Conservation (phyloP, 2,329 filamentous ascomycete species). For the Westerdykella sp. region DNA sequence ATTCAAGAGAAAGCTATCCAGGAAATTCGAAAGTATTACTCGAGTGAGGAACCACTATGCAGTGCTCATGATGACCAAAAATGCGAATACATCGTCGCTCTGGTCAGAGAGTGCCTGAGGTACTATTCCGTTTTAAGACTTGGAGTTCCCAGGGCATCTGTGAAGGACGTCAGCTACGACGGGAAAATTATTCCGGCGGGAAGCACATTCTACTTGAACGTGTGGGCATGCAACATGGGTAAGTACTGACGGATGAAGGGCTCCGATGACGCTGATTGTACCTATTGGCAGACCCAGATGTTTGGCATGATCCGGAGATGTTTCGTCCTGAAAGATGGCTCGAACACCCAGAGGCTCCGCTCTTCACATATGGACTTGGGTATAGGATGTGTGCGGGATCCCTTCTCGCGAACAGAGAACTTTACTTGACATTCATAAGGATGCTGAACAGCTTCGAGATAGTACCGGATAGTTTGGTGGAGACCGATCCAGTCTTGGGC, state of each 20-base stretch:
- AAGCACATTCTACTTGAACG: conserved; percentile 60
- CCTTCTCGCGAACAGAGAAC: conserved; percentile 57
- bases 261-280: background rate
- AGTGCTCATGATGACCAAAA: conserved; percentile 58
- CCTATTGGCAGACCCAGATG: conserved; percentile 40
- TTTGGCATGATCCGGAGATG: conserved; percentile 54
- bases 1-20: conserved; percentile 55
- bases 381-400: conserved; percentile 64
- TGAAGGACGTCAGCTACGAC: conserved; percentile 54
- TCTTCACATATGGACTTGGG: conserved; percentile 61
- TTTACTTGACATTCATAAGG: conserved; percentile 59
- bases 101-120: conserved; percentile 57
- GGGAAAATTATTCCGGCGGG: conserved; percentile 55
- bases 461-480: conserved; percentile 48
- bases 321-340: conserved; percentile 60
- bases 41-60: conserved; percentile 50
- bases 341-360: conserved; percentile 56
- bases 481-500: conserved; percentile 55
- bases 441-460: conserved; percentile 58
- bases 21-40: conserved; percentile 53
- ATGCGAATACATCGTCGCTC: conserved; percentile 56
- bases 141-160: conserved; percentile 55
- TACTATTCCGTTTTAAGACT: conserved; percentile 57
- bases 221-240: conserved; percentile 66
- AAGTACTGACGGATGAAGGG: conserved; percentile 16